These are phyloP conservation scores for Paralagenidium karlingii DNA, from an alignment of 352 stramenopile genomes.

Conservation along the genomic window DNA sequence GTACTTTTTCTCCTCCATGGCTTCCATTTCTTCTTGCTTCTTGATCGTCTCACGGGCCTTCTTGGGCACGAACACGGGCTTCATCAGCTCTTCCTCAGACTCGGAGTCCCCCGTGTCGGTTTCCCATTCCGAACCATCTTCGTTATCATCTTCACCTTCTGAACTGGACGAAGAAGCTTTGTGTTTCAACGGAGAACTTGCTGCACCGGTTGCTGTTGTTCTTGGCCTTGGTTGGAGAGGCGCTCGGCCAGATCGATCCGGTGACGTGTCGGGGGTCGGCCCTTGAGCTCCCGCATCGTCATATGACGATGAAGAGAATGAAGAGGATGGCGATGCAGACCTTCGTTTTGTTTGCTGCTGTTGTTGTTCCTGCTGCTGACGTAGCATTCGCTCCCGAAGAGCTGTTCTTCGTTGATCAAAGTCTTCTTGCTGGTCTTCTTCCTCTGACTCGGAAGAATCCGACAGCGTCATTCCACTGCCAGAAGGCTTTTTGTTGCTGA, in stretches of 20 bases:
- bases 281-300: too few species aligned
- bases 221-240: too few species aligned
- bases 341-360: too few species aligned
- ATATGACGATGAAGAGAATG: too few species aligned
- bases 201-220: too few species aligned
- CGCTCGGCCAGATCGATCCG: too few species aligned
- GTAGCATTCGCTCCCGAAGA: neutral
- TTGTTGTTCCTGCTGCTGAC: neutral
- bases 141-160: neutral
- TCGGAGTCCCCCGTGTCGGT: constrained; percentile 74
- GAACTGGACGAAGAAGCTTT: neutral
- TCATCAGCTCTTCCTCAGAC: constrained; percentile 63
- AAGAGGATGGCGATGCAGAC: too few species aligned
- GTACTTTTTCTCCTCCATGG: constrained; percentile 47
- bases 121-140: constrained; percentile 49
- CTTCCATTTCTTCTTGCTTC: constrained; percentile 60
- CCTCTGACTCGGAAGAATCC: neutral
- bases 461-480: too few species aligned
- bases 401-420: neutral
- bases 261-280: too few species aligned
- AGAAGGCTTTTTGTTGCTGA: too few species aligned
- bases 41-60: constrained; percentile 77
- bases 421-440: neutral
- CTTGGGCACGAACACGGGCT: constrained; percentile 88
- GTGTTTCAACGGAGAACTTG: too few species aligned